A percentile compares a stretch with the other conserved stretches of the same genome.
Evolutionary conservation across 1,139 yeast species (phyloP).

Genomic region (Hansenula anomala): DNA sequence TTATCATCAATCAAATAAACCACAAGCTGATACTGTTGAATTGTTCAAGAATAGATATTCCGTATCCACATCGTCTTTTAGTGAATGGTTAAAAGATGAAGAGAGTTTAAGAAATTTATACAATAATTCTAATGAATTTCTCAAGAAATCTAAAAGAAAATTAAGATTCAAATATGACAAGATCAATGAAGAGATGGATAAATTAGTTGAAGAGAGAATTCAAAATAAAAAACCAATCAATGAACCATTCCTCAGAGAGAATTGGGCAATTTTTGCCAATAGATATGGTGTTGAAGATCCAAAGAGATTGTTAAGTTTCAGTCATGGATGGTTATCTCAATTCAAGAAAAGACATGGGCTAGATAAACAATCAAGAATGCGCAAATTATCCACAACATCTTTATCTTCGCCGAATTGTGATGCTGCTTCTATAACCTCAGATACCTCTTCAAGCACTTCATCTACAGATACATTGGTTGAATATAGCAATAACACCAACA

Average conservation of each 20-base stretch:
- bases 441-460: background rate
- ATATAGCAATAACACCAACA: background rate
- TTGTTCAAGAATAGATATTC: constrained; percentile 42
- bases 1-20: constrained; percentile 42
- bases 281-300: constrained; percentile 58
- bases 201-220: constrained; percentile 40
- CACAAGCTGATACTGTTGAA: constrained; percentile 57
- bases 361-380: constrained; percentile 33
- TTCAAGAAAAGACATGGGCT: constrained; percentile 57
- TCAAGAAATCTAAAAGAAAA: constrained; percentile 42
- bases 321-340: constrained; percentile 60
- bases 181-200: constrained; percentile 55
- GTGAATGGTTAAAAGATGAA: constrained; percentile 58
- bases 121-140: constrained; percentile 21
- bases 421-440: background rate
- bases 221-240: constrained; percentile 43
- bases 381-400: background rate
- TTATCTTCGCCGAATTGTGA: too few species aligned
- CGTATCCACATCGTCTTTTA: constrained; percentile 52
- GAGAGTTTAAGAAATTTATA: constrained; percentile 40
- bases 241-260: constrained; percentile 50
- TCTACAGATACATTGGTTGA: too few species aligned
- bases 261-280: constrained; percentile 53
- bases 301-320: constrained; percentile 46
- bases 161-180: constrained; percentile 50